Base-by-base conservation (phyloP, 306 rosid genomes). In the Purshia tridentata region DNA sequence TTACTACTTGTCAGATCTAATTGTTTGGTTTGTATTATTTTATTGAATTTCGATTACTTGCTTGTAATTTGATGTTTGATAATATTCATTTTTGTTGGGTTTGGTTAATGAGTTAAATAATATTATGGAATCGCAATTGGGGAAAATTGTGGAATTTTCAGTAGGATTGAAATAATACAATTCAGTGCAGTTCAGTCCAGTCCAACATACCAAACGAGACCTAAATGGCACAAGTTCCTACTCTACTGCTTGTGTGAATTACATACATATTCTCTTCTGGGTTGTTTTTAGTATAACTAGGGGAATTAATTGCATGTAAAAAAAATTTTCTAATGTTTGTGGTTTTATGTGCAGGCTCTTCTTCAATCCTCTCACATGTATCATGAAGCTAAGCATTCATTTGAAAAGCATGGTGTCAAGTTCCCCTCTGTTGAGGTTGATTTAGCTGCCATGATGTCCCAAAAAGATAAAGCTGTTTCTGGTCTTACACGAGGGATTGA, bases 311-410 rank as follows among this genome's bases (percentile, higher is more conserved):
- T 72, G 80, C 41, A 10, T 15, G 45, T 35, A 69, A 16, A 37
- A 22, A 54, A 44, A 15, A 19, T 63, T 29, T 15, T 37, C 12
- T 23, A 16, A 18, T 69, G 6, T 42, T 4, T 18, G 63, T 70
- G 5, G 22, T 39, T 75, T 72, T 80, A 62, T 56, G 73, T 78
- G 59, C 87, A 95, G 99, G 98, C 99, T 0, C 97, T 95, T 57
- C 88, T 95, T 75, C 99, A 95, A 80, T 95, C 99, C 72, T 88
- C 99, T 22, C 99, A 91, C 81, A 81, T 91, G 99, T 95, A 89
- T 81, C 90, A 95, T 76, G 99, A 95, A 86, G 99, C 99, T 57
- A 82, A 79, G 83, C 99, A 95, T 73, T 14, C 99, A 61, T 95
- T 95, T 71, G 79, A 90, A 70, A 67, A 35, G 81, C 98, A 95